These are phyloP conservation scores for Talaromyces thailandensis DNA, from an alignment of 495 filamentous ascomycete species.

Conservation along the genomic window DNA sequence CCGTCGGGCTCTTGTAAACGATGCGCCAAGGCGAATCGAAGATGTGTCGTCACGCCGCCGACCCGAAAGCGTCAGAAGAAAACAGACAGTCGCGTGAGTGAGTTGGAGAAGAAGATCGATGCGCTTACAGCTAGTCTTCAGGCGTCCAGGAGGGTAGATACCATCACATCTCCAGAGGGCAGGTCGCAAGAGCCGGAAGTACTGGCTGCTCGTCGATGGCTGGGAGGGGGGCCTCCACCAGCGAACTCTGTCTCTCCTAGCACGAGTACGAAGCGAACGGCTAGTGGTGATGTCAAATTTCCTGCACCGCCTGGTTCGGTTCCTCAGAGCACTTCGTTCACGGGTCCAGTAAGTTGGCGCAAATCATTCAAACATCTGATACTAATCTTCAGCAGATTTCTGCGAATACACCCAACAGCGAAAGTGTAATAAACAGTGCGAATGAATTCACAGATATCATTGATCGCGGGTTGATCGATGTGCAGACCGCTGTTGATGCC, in stretches of 20 bases:
- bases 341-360: neutral
- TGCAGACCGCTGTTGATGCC: slow-evolving; percentile 50
- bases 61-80: slow-evolving; percentile 88
- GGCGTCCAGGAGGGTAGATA: slow-evolving; percentile 28
- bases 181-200: neutral
- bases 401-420: neutral
- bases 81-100: slow-evolving; percentile 82
- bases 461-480: slow-evolving; percentile 57
- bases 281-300: neutral
- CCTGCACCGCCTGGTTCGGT: neutral
- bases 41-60: slow-evolving; percentile 74
- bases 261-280: neutral
- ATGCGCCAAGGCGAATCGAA: slow-evolving; percentile 73
- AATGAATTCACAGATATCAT: slow-evolving; percentile 55
- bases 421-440: slow-evolving; percentile 6
- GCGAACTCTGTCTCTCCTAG: neutral
- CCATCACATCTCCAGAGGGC: neutral
- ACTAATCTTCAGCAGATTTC: neutral
- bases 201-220: neutral
- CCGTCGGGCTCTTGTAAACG: slow-evolving; percentile 64
- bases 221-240: slow-evolving; percentile 4
- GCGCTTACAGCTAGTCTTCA: slow-evolving; percentile 71
- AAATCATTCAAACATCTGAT: neutral
- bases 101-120: slow-evolving; percentile 93
- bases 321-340: neutral